Base-by-base conservation (phyloP, 2,329 filamentous ascomycete genomes). In the Cercospora brassicicola region DNA sequence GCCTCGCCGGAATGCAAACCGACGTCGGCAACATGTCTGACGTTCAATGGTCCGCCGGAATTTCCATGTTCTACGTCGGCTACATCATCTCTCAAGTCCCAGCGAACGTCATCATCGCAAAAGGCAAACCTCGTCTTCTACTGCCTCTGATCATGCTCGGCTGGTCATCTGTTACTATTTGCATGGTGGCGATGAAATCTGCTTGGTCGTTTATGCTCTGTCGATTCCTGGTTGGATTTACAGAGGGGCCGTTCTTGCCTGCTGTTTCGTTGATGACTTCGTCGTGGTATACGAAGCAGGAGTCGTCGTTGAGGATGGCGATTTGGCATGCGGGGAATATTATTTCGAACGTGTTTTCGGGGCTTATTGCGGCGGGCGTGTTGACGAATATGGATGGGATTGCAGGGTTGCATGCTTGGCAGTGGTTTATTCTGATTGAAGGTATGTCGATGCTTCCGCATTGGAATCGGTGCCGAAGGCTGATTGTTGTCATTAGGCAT, bases 191-290 rank as follows among this genome's bases (percentile, higher is more conserved):
- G 3, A 62, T 68, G 68, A 76, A 33, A 75, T 80, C 67, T 70
- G 82, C 78, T 39, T 84, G 82, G 76, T 77, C 75, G 3, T 71
- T 77, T 42, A 81, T 74, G 18, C 82, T 81, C 30, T 83, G 76
- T 62, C 74, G 79, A 67, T 84, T 80, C 69, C 82, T 83, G 45
- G 79, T 84, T 4, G 82, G 81, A 4, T 82, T 78, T 78, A 11
- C 81, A 82, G 67, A 68, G n/a, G 67, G 59, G 0, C 67, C 62
- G 1, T 68, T 68, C 56, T 23, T 66, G 15, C 67, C 67, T 3
- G 63, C 57, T 9, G 62, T 62, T 9, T 57, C 31, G 13, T 45
- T 68, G 33, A 59, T 68, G 57, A 64, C 61, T 18, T 62, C 57
- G 18, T 66, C 62, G 1, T 68, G 56, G 63, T 68, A 65, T 28